These are phyloP conservation scores for Murraya koenigii DNA, from an alignment of 345 rosid species.

Conservation along the genomic window DNA sequence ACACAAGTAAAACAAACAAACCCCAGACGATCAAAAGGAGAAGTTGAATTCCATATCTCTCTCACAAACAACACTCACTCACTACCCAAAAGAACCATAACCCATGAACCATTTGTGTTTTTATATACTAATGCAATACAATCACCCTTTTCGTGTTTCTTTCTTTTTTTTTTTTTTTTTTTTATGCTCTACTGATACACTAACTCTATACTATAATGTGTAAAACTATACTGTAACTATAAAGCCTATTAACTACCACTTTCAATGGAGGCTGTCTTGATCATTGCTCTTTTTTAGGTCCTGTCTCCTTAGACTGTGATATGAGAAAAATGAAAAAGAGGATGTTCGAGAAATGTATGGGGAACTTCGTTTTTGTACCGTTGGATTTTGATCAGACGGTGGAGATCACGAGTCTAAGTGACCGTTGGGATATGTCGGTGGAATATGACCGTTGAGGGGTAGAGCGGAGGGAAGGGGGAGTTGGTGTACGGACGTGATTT, in stretches of 20 bases:
- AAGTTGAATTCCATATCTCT: conserved; percentile 3
- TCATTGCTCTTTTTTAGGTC: conserved; percentile 39
- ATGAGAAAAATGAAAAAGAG: conserved; percentile 13
- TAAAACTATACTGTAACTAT: conserved; percentile 5
- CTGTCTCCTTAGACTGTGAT: conserved; percentile 12
- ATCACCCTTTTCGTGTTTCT: conserved; percentile 9
- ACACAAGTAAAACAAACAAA: conserved; percentile 12
- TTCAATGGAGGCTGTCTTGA: conserved; percentile 26
- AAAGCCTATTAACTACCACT: conserved; percentile 27
- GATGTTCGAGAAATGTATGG: conserved; percentile 33
- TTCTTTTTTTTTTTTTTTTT: conserved; percentile 12
- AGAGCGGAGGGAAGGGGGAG: conserved; percentile 20
- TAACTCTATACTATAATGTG: not conserved
- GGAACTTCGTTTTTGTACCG: conserved; percentile 31
- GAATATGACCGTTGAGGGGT: conserved; percentile 86
- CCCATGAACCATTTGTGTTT: conserved; percentile 25
- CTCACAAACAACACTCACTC: conserved; percentile 16
- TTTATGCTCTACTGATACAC: conserved; percentile 22
- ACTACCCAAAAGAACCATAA: conserved; percentile 48
- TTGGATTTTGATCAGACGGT: conserved; percentile 67
- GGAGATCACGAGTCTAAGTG: conserved; percentile 35
- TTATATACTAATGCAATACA: conserved; percentile 26
- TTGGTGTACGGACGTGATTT: conserved; percentile 49
- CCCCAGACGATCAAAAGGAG: conserved; percentile 12
- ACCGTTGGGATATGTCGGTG: conserved; percentile 92